Conservation (phyloP, 805 yeast genomes). For the Monosporozyma yasuniensis region DNA sequence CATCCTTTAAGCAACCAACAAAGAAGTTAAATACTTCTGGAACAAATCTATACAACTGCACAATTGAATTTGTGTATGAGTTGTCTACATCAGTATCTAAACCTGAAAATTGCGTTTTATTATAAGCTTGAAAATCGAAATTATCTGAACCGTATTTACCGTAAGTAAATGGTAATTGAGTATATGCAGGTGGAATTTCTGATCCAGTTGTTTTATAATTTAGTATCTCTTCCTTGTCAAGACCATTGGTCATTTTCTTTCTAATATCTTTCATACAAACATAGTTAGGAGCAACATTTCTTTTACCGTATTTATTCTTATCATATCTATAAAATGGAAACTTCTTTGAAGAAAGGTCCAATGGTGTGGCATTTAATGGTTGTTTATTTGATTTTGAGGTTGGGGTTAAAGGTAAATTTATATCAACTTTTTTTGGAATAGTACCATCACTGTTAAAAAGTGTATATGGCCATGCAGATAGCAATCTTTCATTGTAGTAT, state of each 20-base stretch:
- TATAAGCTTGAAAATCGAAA: conserved; percentile 83
- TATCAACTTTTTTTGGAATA: conserved; percentile 46
- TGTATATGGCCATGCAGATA: conserved; percentile 72
- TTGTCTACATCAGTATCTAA: conserved; percentile 82
- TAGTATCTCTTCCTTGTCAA: conserved; percentile 8
- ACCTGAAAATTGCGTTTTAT: conserved; percentile 66
- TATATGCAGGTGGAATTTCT: conserved; percentile 63
- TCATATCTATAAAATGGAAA: conserved; percentile 45
- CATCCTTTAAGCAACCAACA: conserved; percentile 45
- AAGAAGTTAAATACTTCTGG: conserved; percentile 65
- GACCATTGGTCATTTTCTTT: conserved; percentile 9
- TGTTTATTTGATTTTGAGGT: conserved; percentile 2
- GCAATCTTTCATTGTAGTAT: conserved; percentile 61
- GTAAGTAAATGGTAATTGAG: conserved; percentile 66
- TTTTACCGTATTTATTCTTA: conserved; percentile 44
- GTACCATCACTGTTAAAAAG: conserved; percentile 56
- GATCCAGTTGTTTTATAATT: conserved; percentile 22
- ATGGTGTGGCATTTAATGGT: conserved; percentile 2
- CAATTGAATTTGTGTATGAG: conserved; percentile 63
- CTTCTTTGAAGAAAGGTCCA: conserved; percentile 25
- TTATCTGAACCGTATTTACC: conserved; percentile 89
- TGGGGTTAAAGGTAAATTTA: conserved; percentile 12
- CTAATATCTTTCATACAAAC: conserved; percentile 30
- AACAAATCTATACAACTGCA: conserved; percentile 72
- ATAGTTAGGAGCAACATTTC: conserved; percentile 42